Evolutionary conservation across 768 basidiomycete genomes (phyloP), one percentile per base, ranked within the genome.

Genomic region (Leucosporidium scottii): DNA sequence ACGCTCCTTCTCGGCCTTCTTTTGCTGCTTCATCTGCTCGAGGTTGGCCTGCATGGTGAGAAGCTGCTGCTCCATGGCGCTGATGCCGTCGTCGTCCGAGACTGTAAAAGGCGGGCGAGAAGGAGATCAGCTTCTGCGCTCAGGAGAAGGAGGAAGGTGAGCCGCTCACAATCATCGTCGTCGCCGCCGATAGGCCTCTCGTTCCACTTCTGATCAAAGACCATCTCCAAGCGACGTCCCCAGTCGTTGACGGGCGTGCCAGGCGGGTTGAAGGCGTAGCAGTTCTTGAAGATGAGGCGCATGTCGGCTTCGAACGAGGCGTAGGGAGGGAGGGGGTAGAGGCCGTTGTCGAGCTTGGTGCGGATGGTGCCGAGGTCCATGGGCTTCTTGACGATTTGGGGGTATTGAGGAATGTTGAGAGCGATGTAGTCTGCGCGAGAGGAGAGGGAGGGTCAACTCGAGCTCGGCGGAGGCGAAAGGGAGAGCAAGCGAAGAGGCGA

Each of bases 281-380:
- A 97, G 78, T 99, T 99, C 59, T 87, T 84, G 75, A 97, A 88
- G 89, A 98, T 93, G 69, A 94, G 81, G 79, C 88, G 89, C 81
- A 98, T 89, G 79, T 99, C 96, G 36, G 87, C 85, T 71, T 88
- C 86, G 77, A 98, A 92, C 76, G 87, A 86, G 59, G 84, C 81
- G 3, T 90, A 87, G n/a, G 82, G 86, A 1, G 83, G 72, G 2
- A 60, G 7, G 13, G 66, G 69, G 76, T 98, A 99, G 68, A 88
- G 85, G 61, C 83, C 82, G 44, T 81, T 81, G 51, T 92, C 89
- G 58, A 99, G 82, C 79, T 93, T 94, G 77, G 81, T 84, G 73
- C 86, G 85, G 82, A 99, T 93, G 13, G 90, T 92, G 17, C 85
- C 83, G 67, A 99, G 77, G 78, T 99, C 96, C 91, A 99, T 98